These are phyloP conservation scores for Staphylotrichum tortipilum DNA, from an alignment of 495 filamentous ascomycete genomes.

Conservation along the genomic window DNA sequence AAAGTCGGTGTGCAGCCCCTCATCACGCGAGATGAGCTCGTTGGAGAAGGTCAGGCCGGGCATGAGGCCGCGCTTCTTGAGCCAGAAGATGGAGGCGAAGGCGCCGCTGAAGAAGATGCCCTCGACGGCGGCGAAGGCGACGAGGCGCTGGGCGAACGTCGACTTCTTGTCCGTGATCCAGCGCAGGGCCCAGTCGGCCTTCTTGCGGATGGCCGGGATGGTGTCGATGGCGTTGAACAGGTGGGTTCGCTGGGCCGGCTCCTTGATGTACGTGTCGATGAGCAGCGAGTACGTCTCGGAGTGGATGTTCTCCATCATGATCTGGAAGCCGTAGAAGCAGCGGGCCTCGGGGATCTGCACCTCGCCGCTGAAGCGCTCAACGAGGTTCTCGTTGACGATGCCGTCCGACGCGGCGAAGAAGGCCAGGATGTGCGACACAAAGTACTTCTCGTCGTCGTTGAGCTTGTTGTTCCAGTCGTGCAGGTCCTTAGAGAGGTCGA, in stretches of 20 bases:
- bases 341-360: conserved; percentile 96
- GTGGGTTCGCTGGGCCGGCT: conserved; percentile 88
- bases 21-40: conserved; percentile 98
- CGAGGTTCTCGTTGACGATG: conserved; percentile 98
- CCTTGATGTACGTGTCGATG: conserved; percentile 99
- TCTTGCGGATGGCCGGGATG: conserved; percentile 88
- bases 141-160: conserved; percentile 89
- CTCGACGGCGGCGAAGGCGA: conserved; percentile 96
- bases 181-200: conserved; percentile 92
- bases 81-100: conserved; percentile 99
- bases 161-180: conserved; percentile 92
- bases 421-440: conserved; percentile 95
- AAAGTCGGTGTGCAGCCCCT: conserved; percentile 99
- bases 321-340: conserved; percentile 99
- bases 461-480: conserved; percentile 98
- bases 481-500: conserved; percentile 95
- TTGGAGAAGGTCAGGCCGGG: conserved; percentile 97
- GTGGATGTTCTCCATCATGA: conserved; percentile 99
- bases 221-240: conserved; percentile 98
- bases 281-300: conserved; percentile 98
- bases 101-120: conserved; percentile 99
- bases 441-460: conserved; percentile 95
- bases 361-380: conserved; percentile 95
- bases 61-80: conserved; percentile 99
- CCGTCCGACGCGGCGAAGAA: conserved; percentile 99